phyloP scores from a whole-genome alignment of 352 stramenopile species.

The Pythium insidiosum region DNA sequence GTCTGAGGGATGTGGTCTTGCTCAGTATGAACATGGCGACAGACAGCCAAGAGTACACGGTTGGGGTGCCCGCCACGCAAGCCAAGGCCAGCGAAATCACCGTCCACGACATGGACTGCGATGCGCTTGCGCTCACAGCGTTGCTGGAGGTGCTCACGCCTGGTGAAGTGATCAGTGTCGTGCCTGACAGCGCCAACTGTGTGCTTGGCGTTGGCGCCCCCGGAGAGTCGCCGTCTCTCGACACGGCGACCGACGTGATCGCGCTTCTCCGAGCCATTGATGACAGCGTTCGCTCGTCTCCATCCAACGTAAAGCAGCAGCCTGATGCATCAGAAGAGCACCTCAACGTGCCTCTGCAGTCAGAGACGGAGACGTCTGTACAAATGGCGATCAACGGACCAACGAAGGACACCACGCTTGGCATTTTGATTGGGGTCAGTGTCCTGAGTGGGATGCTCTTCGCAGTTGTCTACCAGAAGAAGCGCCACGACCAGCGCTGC shows the following conservation, averaged over 20 bases:
- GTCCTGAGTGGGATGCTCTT: slow-evolving; percentile 60
- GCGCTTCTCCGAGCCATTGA: slow-evolving; percentile 35
- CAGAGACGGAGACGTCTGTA: not conserved
- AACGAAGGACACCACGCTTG: slow-evolving; percentile 49
- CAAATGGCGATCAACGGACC: slow-evolving; percentile 27
- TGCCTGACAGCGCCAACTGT: too few species aligned
- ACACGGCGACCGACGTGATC: slow-evolving; percentile 13
- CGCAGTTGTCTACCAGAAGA: slow-evolving; percentile 43
- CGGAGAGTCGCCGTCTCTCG: slow-evolving; percentile 2
- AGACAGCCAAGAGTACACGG: slow-evolving; percentile 12
- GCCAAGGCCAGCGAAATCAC: slow-evolving; percentile 8
- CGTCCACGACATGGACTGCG: slow-evolving; percentile 12
- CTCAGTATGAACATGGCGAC: slow-evolving; percentile 15
- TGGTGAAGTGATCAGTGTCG: not conserved
- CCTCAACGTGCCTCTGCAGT: slow-evolving; percentile 31
- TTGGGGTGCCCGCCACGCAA: slow-evolving; percentile 5
- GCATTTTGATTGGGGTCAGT: slow-evolving; percentile 44
- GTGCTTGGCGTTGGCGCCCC: slow-evolving; percentile 11
- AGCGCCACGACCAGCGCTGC: slow-evolving; percentile 46
- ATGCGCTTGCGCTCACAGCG: slow-evolving; percentile 1
- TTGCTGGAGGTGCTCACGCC: slow-evolving; percentile 8
- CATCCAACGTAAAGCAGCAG: too few species aligned
- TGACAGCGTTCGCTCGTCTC: too few species aligned
- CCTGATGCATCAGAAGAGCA: slow-evolving; percentile 17
- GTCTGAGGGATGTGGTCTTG: slow-evolving; percentile 12